Conservation (phyloP, 192 early-diverging fungal species). For the Chytriomyces hyalinus region DNA sequence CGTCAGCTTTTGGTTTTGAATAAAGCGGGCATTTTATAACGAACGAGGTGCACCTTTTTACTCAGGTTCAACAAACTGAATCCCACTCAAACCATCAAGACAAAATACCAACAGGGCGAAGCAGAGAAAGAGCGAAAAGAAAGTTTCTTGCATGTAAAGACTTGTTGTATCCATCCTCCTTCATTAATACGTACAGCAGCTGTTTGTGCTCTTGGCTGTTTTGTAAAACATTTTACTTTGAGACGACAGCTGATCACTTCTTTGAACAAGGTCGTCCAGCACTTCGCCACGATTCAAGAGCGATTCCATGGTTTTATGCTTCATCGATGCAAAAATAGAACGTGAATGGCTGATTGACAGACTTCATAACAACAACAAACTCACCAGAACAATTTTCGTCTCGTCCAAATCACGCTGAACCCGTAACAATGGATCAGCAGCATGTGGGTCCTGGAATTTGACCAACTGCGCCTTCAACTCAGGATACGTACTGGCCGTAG, state of each 20-base stretch:
- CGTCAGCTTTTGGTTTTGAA: constrained; percentile 89
- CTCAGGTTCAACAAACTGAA: too few relatives aligned
- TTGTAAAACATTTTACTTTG: constrained; percentile 97
- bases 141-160: too few relatives aligned
- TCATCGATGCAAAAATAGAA: constrained; percentile 1
- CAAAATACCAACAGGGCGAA: too few relatives aligned
- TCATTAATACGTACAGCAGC: constrained; percentile 20
- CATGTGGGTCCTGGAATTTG: constrained; percentile 91
- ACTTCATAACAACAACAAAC: neutral
- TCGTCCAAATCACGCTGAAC: constrained; percentile 97
- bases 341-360: neutral
- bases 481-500: constrained; percentile 60
- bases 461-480: constrained; percentile 73
- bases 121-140: too few relatives aligned
- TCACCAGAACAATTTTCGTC: constrained; percentile 89
- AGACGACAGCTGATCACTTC: constrained; percentile 81
- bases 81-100: too few relatives aligned
- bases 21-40: neutral
- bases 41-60: too few relatives aligned
- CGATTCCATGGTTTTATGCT: constrained; percentile 93
- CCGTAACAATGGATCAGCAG: constrained; percentile 88
- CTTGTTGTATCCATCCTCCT: too few relatives aligned
- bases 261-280: constrained; percentile 84
- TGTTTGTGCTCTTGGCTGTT: constrained; percentile 73
- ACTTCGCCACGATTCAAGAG: constrained; percentile 88